Percentiles rank a stretch among this genome's conserved stretches.
Conservation (phyloP, 2,329 filamentous ascomycete genomes). For the Scytalidium lignicola region DNA sequence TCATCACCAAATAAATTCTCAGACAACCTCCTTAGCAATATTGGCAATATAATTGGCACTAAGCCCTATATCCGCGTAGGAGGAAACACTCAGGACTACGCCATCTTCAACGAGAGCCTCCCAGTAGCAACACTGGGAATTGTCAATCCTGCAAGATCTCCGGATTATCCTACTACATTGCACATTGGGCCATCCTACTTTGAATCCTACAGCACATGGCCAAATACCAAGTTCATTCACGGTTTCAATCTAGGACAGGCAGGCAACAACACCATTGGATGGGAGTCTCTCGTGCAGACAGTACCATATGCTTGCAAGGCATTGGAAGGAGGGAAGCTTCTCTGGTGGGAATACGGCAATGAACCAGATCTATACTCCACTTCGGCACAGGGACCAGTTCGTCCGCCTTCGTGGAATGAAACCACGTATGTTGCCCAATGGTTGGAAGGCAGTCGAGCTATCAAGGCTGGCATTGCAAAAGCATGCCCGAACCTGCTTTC, state of each 20-base stretch:
- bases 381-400: constrained; percentile 44
- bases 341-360: constrained; percentile 60
- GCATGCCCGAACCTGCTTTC: constrained; percentile 45
- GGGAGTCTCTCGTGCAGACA: constrained; percentile 47
- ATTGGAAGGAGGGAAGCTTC: constrained; percentile 43
- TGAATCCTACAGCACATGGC: constrained; percentile 55
- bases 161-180: constrained; percentile 56
- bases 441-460: constrained; percentile 47
- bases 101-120: constrained; percentile 51
- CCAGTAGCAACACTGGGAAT: constrained; percentile 46
- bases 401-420: constrained; percentile 50
- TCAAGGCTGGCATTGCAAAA: constrained; percentile 39
- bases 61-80: constrained; percentile 59
- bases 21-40: constrained; percentile 52
- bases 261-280: constrained; percentile 44
- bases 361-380: constrained; percentile 56
- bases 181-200: constrained; percentile 58
- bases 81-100: constrained; percentile 64
- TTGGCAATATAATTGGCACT: constrained; percentile 46
- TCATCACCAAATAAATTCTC: constrained; percentile 55
- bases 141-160: constrained; percentile 41
- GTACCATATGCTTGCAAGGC: constrained; percentile 53
- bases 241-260: constrained; percentile 55
- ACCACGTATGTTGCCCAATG: constrained; percentile 51
- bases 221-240: constrained; percentile 50